Evolutionary conservation across 2,329 filamentous ascomycete genomes (phyloP).

Genomic region (Ceratocystis cubensis): DNA sequence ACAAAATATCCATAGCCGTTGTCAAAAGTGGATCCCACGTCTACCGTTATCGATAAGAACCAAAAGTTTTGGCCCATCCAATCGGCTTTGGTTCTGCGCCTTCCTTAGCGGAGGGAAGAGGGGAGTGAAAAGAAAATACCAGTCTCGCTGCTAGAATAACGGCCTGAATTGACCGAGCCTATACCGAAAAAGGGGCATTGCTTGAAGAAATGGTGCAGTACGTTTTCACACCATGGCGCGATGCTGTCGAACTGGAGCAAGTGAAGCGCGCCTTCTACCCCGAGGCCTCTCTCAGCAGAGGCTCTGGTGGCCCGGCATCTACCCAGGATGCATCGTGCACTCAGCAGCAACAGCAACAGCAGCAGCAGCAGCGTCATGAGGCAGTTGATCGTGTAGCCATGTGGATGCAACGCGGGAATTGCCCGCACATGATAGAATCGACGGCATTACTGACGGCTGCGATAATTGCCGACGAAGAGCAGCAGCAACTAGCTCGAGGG

Average conservation of each 20-base stretch:
- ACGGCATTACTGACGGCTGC: constrained; percentile 62
- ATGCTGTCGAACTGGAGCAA: constrained; percentile 49
- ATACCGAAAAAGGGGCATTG: no score
- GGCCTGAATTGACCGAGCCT: neutral
- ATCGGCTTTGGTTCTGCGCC: constrained; percentile 7
- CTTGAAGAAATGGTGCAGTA: constrained; percentile 49
- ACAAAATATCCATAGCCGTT: constrained; percentile 12
- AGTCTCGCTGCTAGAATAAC: neutral
- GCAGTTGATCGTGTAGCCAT: constrained; percentile 49
- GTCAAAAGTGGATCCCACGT: constrained; percentile 22
- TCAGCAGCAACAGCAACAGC: neutral
- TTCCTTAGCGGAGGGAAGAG: neutral
- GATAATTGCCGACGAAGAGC: constrained; percentile 47
- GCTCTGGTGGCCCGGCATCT: neutral
- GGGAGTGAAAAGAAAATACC: neutral
- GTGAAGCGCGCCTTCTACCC: constrained; percentile 54
- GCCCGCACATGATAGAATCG: constrained; percentile 68
- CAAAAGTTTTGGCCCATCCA: neutral
- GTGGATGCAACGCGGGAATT: constrained; percentile 61
- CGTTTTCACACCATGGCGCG: constrained; percentile 61
- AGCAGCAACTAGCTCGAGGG: constrained; percentile 20
- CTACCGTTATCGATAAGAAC: constrained; percentile 24
- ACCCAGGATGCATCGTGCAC: constrained; percentile 7
- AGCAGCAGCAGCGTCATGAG: constrained; percentile 24
- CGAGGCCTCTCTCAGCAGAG: neutral